Evolutionary conservation across 805 yeast genomes (phyloP).

Genomic region (Saturnispora halmiae): DNA sequence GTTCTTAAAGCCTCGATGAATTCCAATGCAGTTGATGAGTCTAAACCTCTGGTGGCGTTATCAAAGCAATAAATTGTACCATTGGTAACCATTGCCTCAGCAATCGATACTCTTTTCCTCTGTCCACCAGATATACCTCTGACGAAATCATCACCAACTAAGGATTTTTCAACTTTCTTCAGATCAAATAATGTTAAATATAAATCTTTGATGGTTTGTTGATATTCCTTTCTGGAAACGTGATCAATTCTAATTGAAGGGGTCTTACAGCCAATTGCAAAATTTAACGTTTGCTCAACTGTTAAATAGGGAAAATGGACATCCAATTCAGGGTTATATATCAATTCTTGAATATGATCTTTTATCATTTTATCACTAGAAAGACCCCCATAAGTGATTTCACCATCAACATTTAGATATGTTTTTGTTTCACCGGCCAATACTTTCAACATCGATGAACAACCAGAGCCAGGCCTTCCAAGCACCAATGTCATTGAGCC

Average conservation of each 20-base stretch:
- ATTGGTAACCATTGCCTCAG: constrained; percentile 62
- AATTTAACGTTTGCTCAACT: constrained; percentile 47
- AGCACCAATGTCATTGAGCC: constrained; percentile 48
- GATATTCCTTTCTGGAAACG: constrained; percentile 34
- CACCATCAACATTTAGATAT: constrained; percentile 31
- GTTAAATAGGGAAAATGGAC: constrained; percentile 47
- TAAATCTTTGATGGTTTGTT: constrained; percentile 35
- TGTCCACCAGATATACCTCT: constrained; percentile 79
- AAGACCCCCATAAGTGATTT: constrained; percentile 41
- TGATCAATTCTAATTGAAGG: constrained; percentile 38
- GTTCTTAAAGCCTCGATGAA: constrained; percentile 56
- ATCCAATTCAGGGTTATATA: constrained; percentile 50
- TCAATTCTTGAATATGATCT: constrained; percentile 37
- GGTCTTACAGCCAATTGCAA: constrained; percentile 48
- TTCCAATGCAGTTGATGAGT: constrained; percentile 75
- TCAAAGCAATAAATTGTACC: constrained; percentile 66
- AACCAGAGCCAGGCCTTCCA: constrained; percentile 58
- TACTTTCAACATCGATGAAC: constrained; percentile 44
- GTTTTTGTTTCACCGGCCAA: constrained; percentile 38
- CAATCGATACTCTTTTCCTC: constrained; percentile 74
- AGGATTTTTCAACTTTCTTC: constrained; percentile 43
- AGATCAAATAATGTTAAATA: constrained; percentile 48
- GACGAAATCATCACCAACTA: constrained; percentile 38
- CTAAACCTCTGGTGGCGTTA: constrained; percentile 80
- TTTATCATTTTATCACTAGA: constrained; percentile 39